Evolutionary conservation across 1,284 basidiomycete genomes (phyloP).

Genomic region (Stygiomarasmius scandens): DNA sequence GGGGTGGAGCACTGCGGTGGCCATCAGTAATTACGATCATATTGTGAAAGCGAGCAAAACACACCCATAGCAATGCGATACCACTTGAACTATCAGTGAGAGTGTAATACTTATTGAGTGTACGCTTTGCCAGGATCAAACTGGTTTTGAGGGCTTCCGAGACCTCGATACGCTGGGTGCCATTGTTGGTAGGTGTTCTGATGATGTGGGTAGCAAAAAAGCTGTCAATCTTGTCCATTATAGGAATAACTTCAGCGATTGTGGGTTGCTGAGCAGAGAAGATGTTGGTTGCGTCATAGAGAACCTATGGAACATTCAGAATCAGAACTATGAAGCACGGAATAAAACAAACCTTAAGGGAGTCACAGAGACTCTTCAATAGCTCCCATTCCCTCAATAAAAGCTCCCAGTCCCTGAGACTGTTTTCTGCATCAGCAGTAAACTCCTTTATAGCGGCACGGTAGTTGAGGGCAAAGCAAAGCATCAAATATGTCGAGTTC

Average conservation of each 20-base stretch:
- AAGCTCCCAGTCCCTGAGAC: background rate
- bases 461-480: background rate
- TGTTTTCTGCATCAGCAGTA: background rate
- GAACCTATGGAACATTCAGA: background rate
- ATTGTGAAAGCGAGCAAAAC: background rate
- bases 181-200: background rate
- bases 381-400: background rate
- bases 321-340: no score
- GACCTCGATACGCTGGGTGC: slow-evolving; percentile 2
- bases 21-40: background rate
- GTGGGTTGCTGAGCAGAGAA: slow-evolving; percentile 12
- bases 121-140: slow-evolving; percentile 8
- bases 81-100: slow-evolving; percentile 14
- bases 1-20: slow-evolving; percentile 1
- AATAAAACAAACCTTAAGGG: background rate
- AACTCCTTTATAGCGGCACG: background rate
- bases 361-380: background rate
- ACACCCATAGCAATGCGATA: slow-evolving; percentile 19
- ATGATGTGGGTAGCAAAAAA: slow-evolving; percentile 5
- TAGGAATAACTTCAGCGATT: slow-evolving; percentile 11
- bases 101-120: slow-evolving; percentile 17
- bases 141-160: background rate
- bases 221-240: slow-evolving; percentile 16
- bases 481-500: slow-evolving; percentile 1
- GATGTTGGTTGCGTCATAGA: slow-evolving; percentile 14